These are phyloP conservation scores for Leishmania aethiopica DNA, from an alignment of 208 protist species.

Conservation along the genomic window DNA sequence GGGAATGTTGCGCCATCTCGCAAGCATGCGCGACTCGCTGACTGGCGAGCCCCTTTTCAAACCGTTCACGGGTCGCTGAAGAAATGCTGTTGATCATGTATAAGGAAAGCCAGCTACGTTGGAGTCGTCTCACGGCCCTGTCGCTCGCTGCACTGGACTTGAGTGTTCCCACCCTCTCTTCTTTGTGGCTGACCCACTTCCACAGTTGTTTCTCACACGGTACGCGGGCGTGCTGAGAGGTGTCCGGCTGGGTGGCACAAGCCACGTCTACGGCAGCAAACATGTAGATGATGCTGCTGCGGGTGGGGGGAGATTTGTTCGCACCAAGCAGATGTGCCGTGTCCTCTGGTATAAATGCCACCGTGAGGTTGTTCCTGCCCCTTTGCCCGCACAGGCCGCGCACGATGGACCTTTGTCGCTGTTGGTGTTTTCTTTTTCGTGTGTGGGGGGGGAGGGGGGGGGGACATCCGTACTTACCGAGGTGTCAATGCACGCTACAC, in stretches of 20 bases:
- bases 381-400: no score
- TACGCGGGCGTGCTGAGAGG: neutral
- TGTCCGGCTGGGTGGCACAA: neutral
- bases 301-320: no score
- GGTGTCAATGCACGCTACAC: neutral
- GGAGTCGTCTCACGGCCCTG: neutral
- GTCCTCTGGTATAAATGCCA: neutral
- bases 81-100: no score
- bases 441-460: no score
- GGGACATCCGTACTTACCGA: neutral
- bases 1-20: slow-evolving; percentile 17
- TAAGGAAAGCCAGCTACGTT: neutral
- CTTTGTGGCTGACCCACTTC: neutral
- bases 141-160: neutral
- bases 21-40: slow-evolving; percentile 18
- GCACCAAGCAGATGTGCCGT: neutral
- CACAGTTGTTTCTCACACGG: neutral
- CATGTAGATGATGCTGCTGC: neutral
- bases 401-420: no score
- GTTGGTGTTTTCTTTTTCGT: no score
- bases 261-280: neutral
- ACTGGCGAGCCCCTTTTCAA: slow-evolving; percentile 28
- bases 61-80: slow-evolving; percentile 36
- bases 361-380: no score
- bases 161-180: neutral